A percentile compares a stretch with the other conserved stretches of the same genome.
phyloP scores from a whole-genome alignment of 306 rosid genomes.

The Trichosanthes truncata region DNA sequence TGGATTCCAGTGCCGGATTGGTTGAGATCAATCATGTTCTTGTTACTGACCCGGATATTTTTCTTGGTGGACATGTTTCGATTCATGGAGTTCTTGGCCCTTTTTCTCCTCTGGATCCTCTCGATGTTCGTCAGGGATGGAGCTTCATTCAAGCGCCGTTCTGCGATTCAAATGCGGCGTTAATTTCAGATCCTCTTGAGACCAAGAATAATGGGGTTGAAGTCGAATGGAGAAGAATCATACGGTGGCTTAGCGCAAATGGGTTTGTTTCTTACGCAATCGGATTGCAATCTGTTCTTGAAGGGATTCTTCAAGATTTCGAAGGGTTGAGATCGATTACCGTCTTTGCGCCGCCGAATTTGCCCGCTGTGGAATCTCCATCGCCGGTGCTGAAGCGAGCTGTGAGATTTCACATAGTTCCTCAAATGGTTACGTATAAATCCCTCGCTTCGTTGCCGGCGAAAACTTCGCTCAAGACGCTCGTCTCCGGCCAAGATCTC shows the following conservation, averaged over 20 bases:
- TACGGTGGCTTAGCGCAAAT: constrained; percentile 37
- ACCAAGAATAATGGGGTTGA: constrained; percentile 15
- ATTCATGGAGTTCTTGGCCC: constrained; percentile 63
- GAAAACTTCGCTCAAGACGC: constrained; percentile 33
- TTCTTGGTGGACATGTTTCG: constrained; percentile 27
- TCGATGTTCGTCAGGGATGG: constrained; percentile 19
- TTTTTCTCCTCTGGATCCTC: constrained; percentile 31
- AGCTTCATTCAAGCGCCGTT: constrained; percentile 25
- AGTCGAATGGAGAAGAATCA: constrained; percentile 40
- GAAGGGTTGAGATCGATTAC: constrained; percentile 26
- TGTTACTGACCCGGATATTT: constrained; percentile 52
- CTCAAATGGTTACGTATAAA: constrained; percentile 32
- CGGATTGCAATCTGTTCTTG: constrained; percentile 49
- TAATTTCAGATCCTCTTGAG: constrained; percentile 14
- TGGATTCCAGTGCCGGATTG: constrained; percentile 10
- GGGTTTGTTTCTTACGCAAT: constrained; percentile 41
- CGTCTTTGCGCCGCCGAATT: constrained; percentile 57
- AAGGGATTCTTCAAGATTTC: constrained; percentile 32
- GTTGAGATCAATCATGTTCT: constrained; percentile 48
- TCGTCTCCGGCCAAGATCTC: constrained; percentile 27
- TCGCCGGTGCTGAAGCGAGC: constrained; percentile 28
- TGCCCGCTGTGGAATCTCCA: constrained; percentile 26
- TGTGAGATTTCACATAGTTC: constrained; percentile 63
- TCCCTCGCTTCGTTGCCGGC: constrained; percentile 37
- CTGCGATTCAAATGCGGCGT: constrained; percentile 16